phyloP scores from a whole-genome alignment of 177 flowering plant genomes.

The Vitis hybrid region DNA sequence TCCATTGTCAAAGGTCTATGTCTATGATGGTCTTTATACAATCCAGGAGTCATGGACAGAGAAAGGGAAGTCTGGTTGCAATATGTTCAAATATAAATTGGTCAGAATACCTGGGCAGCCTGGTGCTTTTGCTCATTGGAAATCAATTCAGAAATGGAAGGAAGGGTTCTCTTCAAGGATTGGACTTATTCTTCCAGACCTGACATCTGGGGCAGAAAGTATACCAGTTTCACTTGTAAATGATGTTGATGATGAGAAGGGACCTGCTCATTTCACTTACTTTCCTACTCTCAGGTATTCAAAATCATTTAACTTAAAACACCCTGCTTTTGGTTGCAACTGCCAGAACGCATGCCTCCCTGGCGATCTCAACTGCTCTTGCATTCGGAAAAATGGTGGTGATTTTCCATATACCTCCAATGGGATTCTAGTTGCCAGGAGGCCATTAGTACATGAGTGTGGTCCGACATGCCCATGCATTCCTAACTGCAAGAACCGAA shows the following conservation, averaged over 20 bases:
- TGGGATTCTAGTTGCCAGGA: slow-evolving; percentile 37
- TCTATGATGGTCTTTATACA: slow-evolving; percentile 56
- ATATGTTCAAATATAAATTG: slow-evolving; percentile 46
- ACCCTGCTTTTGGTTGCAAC: slow-evolving; percentile 32
- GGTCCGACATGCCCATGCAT: slow-evolving; percentile 41
- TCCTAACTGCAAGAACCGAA: slow-evolving; percentile 39
- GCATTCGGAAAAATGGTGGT: slow-evolving; percentile 42
- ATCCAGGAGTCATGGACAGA: slow-evolving; percentile 47
- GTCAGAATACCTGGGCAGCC: slow-evolving; percentile 49
- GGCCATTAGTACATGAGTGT: slow-evolving; percentile 45
- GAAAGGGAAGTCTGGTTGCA: slow-evolving; percentile 41
- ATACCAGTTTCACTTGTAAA: slow-evolving; percentile 50
- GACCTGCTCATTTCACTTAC: slow-evolving; percentile 46
- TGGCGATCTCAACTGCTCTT: slow-evolving; percentile 34
- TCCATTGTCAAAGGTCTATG: slow-evolving; percentile 33
- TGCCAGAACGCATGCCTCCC: slow-evolving; percentile 37
- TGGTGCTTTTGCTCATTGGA: slow-evolving; percentile 39
- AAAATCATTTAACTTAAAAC: slow-evolving; percentile 20
- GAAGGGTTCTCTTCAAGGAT: slow-evolving; percentile 27
- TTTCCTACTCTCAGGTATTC: slow-evolving; percentile 28
- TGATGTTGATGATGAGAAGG: slow-evolving; percentile 54
- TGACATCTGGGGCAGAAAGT: slow-evolving; percentile 46
- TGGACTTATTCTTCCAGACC: slow-evolving; percentile 41
- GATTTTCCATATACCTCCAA: slow-evolving; percentile 34
- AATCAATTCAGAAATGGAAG: slow-evolving; percentile 46